Conservation (phyloP, 345 rosid species). For the Heritiera fomes region DNA sequence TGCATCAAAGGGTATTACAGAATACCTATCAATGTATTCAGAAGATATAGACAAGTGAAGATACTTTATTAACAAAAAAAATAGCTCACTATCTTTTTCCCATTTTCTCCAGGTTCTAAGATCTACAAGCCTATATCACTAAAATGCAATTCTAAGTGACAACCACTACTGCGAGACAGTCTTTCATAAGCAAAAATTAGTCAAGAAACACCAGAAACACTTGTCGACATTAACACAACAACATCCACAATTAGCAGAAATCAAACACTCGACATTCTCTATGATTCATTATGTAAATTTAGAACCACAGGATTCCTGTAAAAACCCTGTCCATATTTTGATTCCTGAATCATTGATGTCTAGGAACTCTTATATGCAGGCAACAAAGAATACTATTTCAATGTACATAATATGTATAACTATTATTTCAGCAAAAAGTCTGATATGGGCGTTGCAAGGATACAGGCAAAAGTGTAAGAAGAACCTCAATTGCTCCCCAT, state of each 20-base stretch:
- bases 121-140: not conserved
- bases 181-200: not conserved
- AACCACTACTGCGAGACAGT: not conserved
- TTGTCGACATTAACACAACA: not conserved
- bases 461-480: not conserved
- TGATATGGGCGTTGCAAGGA: not conserved
- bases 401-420: not conserved
- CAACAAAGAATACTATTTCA: not conserved
- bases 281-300: not conserved
- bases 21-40: not conserved
- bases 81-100: not conserved
- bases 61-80: not conserved
- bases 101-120: not conserved
- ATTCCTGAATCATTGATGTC: slow-evolving; percentile 6
- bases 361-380: not conserved
- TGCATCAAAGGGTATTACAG: not conserved
- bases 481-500: not conserved
- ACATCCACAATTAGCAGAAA: slow-evolving; percentile 8
- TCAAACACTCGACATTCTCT: not conserved
- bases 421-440: not conserved
- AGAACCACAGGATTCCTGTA: not conserved
- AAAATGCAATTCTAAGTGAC: not conserved
- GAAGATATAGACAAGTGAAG: not conserved
- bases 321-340: not conserved
- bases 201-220: not conserved